Percentiles rank a stretch among this genome's conserved stretches.
phyloP scores from a whole-genome alignment of 805 yeast genomes.

The Candida arabinofermentans region DNA sequence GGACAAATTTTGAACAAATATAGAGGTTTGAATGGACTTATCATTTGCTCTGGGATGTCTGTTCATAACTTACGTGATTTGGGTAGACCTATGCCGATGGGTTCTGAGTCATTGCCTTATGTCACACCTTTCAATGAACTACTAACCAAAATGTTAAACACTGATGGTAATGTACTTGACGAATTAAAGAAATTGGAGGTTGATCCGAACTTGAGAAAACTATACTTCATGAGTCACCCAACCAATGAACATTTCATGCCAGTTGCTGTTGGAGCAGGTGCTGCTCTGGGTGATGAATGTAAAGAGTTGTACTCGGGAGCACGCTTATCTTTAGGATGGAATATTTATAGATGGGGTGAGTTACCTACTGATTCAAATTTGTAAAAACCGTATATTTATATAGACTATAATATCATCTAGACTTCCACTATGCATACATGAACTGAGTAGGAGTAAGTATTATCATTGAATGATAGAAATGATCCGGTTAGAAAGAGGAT shows the following conservation, averaged over 20 bases:
- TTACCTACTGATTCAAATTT: constrained; percentile 1
- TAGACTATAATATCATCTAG: neutral
- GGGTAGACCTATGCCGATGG: constrained; percentile 26
- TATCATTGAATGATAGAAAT: too few relatives aligned
- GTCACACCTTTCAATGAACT: constrained; percentile 47
- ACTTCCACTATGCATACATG: too few relatives aligned
- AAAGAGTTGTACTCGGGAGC: constrained; percentile 44
- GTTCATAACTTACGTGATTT: constrained; percentile 70
- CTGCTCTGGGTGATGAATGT: constrained; percentile 42
- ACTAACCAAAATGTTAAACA: constrained; percentile 38
- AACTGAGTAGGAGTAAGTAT: too few relatives aligned
- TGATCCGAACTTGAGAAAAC: constrained; percentile 22
- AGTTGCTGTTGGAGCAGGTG: constrained; percentile 55
- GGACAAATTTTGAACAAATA: constrained; percentile 53
- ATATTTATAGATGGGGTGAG: constrained; percentile 47
- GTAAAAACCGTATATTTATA: neutral
- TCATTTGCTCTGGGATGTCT: constrained; percentile 72
- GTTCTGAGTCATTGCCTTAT: constrained; percentile 39
- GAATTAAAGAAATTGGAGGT: constrained; percentile 13
- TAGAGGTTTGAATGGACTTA: constrained; percentile 47
- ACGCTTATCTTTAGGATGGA: constrained; percentile 59
- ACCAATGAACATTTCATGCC: constrained; percentile 75
- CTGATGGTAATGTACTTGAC: constrained; percentile 17
- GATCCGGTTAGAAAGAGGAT: too few relatives aligned
- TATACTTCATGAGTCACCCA: constrained; percentile 59